Conservation (phyloP, 192 early-diverging fungal species). For the Podila epicladia region DNA sequence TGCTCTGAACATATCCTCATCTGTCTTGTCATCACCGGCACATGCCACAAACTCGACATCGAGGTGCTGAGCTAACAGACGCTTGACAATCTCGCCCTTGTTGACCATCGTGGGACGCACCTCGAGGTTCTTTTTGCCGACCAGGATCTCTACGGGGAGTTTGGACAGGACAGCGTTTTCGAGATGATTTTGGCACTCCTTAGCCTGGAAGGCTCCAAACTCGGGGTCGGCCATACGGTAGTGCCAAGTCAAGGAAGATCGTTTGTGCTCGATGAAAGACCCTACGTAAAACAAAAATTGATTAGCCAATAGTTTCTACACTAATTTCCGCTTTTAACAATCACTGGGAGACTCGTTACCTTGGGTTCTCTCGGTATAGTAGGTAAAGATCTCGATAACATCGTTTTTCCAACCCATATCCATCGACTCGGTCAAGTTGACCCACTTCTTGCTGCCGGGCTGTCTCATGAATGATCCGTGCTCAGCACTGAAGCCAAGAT, state of each 20-base stretch:
- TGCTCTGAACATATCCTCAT: conserved; percentile 96
- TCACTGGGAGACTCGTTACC: conserved; percentile 37
- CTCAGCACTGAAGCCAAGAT: conserved; percentile 90
- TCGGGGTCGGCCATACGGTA: conserved; percentile 95
- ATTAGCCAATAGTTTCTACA: not conserved
- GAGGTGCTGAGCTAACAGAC: conserved; percentile 70
- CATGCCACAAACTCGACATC: conserved; percentile 93
- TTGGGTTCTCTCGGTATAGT: conserved; percentile 94
- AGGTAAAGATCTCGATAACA: conserved; percentile 91
- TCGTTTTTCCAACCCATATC: conserved; percentile 96
- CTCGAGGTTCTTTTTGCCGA: conserved; percentile 97
- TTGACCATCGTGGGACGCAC: conserved; percentile 91
- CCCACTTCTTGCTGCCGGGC: conserved; percentile 77
- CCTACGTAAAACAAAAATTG: conserved; percentile 5
- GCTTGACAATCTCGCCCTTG: conserved; percentile 97
- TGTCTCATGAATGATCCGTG: conserved; percentile 95
- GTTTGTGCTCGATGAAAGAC: conserved; percentile 93
- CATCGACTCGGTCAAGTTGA: conserved; percentile 73
- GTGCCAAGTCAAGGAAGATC: conserved; percentile 95
- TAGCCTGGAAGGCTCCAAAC: conserved; percentile 96
- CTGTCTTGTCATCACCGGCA: conserved; percentile 96
- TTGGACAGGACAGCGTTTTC: conserved; percentile 92
- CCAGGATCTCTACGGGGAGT: conserved; percentile 93
- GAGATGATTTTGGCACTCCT: conserved; percentile 97
- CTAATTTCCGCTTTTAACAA: not conserved